A percentile compares a stretch with the other conserved stretches of the same genome.
These are phyloP conservation scores for Clonostachys solani DNA, from an alignment of 2,329 filamentous ascomycete species.

Conservation along the genomic window DNA sequence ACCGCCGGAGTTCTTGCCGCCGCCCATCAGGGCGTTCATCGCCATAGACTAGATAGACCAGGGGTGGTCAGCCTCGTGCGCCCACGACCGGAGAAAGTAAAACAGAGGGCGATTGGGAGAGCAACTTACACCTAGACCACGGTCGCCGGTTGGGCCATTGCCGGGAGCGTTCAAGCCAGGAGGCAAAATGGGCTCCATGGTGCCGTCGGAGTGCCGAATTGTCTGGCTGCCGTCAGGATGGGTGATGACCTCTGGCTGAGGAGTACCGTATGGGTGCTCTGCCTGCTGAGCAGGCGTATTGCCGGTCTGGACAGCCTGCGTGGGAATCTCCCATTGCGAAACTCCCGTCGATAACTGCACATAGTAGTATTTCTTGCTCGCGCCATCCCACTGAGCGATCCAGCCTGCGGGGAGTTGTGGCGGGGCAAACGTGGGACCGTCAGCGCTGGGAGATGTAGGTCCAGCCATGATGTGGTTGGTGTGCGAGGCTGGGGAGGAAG, in stretches of 20 bases:
- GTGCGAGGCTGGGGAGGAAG: not conserved
- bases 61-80: not conserved
- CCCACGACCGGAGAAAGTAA: not conserved
- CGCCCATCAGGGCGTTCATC: slow-evolving; percentile 53
- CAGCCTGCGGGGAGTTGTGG: slow-evolving; percentile 60
- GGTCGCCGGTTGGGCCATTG: slow-evolving; percentile 51
- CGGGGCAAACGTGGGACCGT: slow-evolving; percentile 55
- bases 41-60: slow-evolving; percentile 45
- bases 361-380: slow-evolving; percentile 64
- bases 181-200: slow-evolving; percentile 54
- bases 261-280: slow-evolving; percentile 61
- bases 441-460: slow-evolving; percentile 52
- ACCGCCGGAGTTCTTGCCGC: slow-evolving; percentile 31
- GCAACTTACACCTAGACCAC: slow-evolving; percentile 60
- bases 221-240: slow-evolving; percentile 61
- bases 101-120: slow-evolving; percentile 4
- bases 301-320: slow-evolving; percentile 56
- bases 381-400: slow-evolving; percentile 67
- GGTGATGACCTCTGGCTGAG: slow-evolving; percentile 51
- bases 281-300: slow-evolving; percentile 49
- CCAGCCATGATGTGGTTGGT: slow-evolving; percentile 42
- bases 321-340: slow-evolving; percentile 72
- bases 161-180: slow-evolving; percentile 44
- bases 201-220: slow-evolving; percentile 55
- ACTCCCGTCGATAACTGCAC: slow-evolving; percentile 69